These are phyloP conservation scores for Linum trigynum DNA, from an alignment of 345 rosid genomes.

Conservation along the genomic window DNA sequence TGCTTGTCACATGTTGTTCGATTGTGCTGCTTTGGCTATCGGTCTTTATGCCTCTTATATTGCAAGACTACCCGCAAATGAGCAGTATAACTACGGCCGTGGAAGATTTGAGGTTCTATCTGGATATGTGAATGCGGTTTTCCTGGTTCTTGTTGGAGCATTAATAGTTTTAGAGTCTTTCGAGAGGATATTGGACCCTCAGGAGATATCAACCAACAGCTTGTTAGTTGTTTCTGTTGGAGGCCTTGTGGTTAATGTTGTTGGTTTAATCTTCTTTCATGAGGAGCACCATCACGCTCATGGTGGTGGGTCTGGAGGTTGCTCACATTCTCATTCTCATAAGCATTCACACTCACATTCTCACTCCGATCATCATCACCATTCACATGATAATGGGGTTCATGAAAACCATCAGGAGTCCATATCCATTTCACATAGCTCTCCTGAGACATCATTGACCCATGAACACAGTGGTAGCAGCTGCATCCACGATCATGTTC, in stretches of 20 bases:
- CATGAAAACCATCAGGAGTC: slow-evolving; percentile 31
- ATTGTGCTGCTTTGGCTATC: slow-evolving; percentile 93
- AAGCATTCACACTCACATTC: slow-evolving; percentile 38
- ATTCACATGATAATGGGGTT: slow-evolving; percentile 29
- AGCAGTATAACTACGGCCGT: slow-evolving; percentile 88
- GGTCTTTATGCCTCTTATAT: slow-evolving; percentile 91
- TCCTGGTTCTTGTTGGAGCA: slow-evolving; percentile 81
- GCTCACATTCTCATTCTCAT: slow-evolving; percentile 64
- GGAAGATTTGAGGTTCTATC: slow-evolving; percentile 93
- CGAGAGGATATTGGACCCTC: slow-evolving; percentile 95
- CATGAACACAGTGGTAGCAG: slow-evolving; percentile 6
- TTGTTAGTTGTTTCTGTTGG: slow-evolving; percentile 79
- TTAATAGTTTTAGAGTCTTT: slow-evolving; percentile 84
- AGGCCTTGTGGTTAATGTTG: slow-evolving; percentile 75
- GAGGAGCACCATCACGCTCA: slow-evolving; percentile 99
- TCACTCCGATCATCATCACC: slow-evolving; percentile 14
- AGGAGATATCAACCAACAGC: slow-evolving; percentile 84
- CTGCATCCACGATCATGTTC: slow-evolving; percentile 15
- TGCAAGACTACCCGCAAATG: slow-evolving; percentile 79
- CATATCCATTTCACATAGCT: slow-evolving; percentile 26
- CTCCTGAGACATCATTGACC: slow-evolving; percentile 26
- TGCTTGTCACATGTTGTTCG: slow-evolving; percentile 98
- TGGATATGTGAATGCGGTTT: slow-evolving; percentile 89
- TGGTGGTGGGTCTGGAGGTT: slow-evolving; percentile 68
- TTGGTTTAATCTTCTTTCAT: slow-evolving; percentile 87